phyloP scores from a whole-genome alignment of 164 flowering plant genomes.

The Taxillus chinensis region DNA sequence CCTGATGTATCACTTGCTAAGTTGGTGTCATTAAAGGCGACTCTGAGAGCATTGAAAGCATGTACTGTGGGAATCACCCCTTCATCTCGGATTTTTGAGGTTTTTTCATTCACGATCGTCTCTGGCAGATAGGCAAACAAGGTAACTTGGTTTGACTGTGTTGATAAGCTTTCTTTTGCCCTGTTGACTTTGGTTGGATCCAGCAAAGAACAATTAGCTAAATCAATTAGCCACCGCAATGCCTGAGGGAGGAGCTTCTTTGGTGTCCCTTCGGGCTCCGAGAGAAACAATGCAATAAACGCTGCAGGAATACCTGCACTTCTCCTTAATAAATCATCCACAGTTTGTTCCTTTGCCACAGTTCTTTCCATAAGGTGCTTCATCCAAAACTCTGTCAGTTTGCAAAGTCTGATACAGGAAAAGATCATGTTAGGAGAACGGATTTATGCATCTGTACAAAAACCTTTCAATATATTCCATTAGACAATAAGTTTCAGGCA shows the following conservation, averaged over 20 bases:
- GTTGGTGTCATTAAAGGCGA: slow-evolving; percentile 91
- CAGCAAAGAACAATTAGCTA: slow-evolving; percentile 43
- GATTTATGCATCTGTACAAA: no score
- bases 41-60: slow-evolving; percentile 89
- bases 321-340: slow-evolving; percentile 87
- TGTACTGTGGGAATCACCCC: slow-evolving; percentile 97
- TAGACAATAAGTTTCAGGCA: no score
- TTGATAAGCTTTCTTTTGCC: slow-evolving; percentile 8
- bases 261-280: slow-evolving; percentile 96
- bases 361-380: slow-evolving; percentile 92
- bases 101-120: slow-evolving; percentile 13
- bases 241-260: slow-evolving; percentile 90
- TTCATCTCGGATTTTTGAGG: slow-evolving; percentile 75
- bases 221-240: slow-evolving; percentile 70
- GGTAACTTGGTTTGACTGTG: slow-evolving; percentile 12
- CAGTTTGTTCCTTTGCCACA: slow-evolving; percentile 73
- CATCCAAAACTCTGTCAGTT: slow-evolving; percentile 95
- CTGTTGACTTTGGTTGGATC: slow-evolving; percentile 17
- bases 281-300: slow-evolving; percentile 81
- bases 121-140: slow-evolving; percentile 8
- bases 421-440: no score
- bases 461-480: no score
- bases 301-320: slow-evolving; percentile 99
- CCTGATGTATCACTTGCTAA: slow-evolving; percentile 91
- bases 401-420: slow-evolving; percentile 54